Evolutionary conservation across 345 rosid genomes (phyloP), one percentile per base, ranked within the genome.

Genomic region (Lumnitzera racemosa): DNA sequence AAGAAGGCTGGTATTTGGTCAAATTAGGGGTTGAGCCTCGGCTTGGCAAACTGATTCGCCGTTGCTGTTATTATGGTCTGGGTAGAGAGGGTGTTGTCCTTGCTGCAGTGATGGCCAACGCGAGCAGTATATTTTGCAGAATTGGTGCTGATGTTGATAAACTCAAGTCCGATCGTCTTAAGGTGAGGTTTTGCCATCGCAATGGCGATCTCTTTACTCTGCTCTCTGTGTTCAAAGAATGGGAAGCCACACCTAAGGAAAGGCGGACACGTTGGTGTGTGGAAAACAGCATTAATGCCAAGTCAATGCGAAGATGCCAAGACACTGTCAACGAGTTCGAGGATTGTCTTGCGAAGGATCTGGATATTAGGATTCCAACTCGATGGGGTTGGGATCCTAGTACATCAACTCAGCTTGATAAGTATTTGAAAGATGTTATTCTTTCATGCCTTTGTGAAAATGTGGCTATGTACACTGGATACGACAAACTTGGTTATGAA

Each of bases 211-310:
- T 88, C 41, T 91, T 91, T 70, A 91, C 96, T 43, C 77, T 91
- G 70, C 90, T 88, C 23, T 80, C 95, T 46, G 96, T 91, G 13
- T 91, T 84, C 75, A 78, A 72, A 72, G 87, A 83, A 68, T 88
- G 98, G 98, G 87, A 78, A 55, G 72, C 76, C 64, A 61, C 80
- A 64, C 78, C 73, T 10, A 63, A 12, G 53, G 79, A 77, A 31
- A 67, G 59, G 74, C 76, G 83, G 83, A 89, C 78, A 62, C 77
- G 68, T 59, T 91, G 96, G 96, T 91, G 98, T 68, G 89, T 92
- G 98, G 89, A 89, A 12, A 89, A 89, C 65, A 83, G 98, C 64
- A 74, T 91, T 55, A 91, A 91, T 78, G 98, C 98, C 24, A 91
- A 91, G 67, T 71, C 95, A 12, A 81, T 92, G 96, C 74, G 98